Conservation (phyloP, 345 rosid species). For the Citrus hindsii region DNA sequence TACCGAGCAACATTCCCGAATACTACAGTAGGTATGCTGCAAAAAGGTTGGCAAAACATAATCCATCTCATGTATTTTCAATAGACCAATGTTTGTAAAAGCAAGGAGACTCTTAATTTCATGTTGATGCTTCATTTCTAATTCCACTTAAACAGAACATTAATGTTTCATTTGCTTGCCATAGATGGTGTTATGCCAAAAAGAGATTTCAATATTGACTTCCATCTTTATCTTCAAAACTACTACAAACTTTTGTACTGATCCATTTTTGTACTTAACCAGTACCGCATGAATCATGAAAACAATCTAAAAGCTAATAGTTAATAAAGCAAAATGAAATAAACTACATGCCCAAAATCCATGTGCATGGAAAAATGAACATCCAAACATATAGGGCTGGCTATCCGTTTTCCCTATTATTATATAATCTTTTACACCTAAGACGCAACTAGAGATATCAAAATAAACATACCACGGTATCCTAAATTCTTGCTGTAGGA, state of each 20-base stretch:
- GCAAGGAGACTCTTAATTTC: neutral
- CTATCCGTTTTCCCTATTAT: neutral
- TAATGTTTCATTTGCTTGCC: neutral
- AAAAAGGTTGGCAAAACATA: neutral
- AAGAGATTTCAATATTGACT: neutral
- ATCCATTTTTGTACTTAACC: neutral
- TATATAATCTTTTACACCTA: neutral
- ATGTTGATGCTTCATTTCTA: neutral
- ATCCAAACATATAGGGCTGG: neutral
- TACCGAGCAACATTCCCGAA: constrained; percentile 42
- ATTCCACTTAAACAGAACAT: neutral
- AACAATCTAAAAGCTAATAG: neutral
- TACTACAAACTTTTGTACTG: neutral
- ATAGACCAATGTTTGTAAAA: neutral
- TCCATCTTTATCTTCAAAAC: neutral
- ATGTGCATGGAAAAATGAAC: neutral
- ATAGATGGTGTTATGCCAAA: neutral
- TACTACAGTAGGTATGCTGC: constrained; percentile 59
- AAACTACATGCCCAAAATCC: neutral
- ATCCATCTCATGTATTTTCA: neutral
- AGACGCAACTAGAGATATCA: no score
- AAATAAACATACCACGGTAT: no score
- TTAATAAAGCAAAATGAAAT: neutral
- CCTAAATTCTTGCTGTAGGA: no score
- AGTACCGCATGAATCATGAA: neutral